These are phyloP conservation scores for Coemansia sp. DNA, from an alignment of 192 early-diverging fungal genomes.

Conservation along the genomic window DNA sequence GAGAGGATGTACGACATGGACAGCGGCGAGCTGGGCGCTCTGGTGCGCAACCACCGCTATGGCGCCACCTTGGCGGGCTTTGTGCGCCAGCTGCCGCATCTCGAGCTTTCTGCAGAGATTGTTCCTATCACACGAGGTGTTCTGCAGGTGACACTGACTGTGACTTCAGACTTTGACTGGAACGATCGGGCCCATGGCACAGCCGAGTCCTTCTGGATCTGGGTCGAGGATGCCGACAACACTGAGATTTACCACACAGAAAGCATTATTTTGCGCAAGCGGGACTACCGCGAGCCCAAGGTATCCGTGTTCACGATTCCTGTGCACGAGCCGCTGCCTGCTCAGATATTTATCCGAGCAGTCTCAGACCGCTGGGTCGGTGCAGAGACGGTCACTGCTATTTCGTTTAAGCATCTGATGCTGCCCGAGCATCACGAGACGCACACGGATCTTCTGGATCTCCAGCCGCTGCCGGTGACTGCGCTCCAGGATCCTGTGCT, in stretches of 20 bases:
- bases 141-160: conserved; percentile 75
- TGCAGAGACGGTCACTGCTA: conserved; percentile 76
- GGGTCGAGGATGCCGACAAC: conserved; percentile 90
- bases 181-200: conserved; percentile 89
- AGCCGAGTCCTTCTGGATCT: conserved; percentile 93
- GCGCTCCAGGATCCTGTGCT: conserved; percentile 79
- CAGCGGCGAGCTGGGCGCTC: conserved; percentile 78
- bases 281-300: conserved; percentile 65
- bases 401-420: conserved; percentile 91
- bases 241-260: conserved; percentile 91
- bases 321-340: conserved; percentile 84
- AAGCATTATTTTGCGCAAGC: conserved; percentile 77
- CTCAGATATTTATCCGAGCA: conserved; percentile 90
- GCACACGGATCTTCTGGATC: conserved; percentile 88
- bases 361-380: conserved; percentile 96
- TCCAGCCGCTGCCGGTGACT: conserved; percentile 87
- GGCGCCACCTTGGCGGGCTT: conserved; percentile 71
- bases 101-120: conserved; percentile 77
- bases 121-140: conserved; percentile 94
- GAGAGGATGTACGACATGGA: conserved; percentile 87
- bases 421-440: conserved; percentile 82
- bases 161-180: conserved; percentile 91
- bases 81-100: conserved; percentile 81
- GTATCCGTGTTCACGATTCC: conserved; percentile 87
- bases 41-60: conserved; percentile 79